These are phyloP conservation scores for Tolypocladium guangdongense DNA, from an alignment of 2,329 filamentous ascomycete species.

Conservation along the genomic window DNA sequence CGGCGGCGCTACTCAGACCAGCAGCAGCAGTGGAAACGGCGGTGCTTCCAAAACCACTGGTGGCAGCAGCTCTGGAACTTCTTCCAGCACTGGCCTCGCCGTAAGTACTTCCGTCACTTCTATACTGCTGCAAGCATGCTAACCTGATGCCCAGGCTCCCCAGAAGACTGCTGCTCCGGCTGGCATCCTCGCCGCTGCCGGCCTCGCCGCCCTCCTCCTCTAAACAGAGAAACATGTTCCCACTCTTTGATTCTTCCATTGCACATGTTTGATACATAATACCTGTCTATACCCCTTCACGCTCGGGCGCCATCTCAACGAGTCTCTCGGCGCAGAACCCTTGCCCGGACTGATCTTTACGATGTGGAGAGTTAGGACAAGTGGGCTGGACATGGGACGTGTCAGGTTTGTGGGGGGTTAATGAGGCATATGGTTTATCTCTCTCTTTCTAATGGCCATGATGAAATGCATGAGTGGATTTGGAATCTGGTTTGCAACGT, in stretches of 20 bases:
- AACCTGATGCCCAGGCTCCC: slow-evolving; percentile 15
- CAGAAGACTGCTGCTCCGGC: slow-evolving; percentile 33
- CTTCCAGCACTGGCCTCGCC: slow-evolving; percentile 12
- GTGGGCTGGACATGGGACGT: slow-evolving; percentile 17
- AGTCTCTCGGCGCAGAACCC: slow-evolving; percentile 10
- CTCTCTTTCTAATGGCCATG: slow-evolving; percentile 22
- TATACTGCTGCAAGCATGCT: background rate
- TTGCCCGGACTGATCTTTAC: slow-evolving; percentile 15
- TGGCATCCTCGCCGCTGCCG: slow-evolving; percentile 37
- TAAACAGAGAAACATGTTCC: slow-evolving; percentile 19
- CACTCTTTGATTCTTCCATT: slow-evolving; percentile 17
- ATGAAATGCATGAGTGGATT: slow-evolving; percentile 16
- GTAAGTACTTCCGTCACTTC: slow-evolving; percentile 13
- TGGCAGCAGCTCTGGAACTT: slow-evolving; percentile 3
- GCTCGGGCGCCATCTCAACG: slow-evolving; percentile 12
- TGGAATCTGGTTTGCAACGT: slow-evolving; percentile 6
- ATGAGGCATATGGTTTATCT: slow-evolving; percentile 24
- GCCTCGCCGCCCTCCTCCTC: slow-evolving; percentile 36
- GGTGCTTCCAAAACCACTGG: background rate
- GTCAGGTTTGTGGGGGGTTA: slow-evolving; percentile 19
- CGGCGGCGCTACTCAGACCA: background rate
- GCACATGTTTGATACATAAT: slow-evolving; percentile 33
- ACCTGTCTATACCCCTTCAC: slow-evolving; percentile 23
- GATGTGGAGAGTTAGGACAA: slow-evolving; percentile 14
- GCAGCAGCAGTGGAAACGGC: background rate